A percentile compares a stretch with the other conserved stretches of the same genome.
Conservation (phyloP, 306 rosid genomes). For the Cicer yamashitae region DNA sequence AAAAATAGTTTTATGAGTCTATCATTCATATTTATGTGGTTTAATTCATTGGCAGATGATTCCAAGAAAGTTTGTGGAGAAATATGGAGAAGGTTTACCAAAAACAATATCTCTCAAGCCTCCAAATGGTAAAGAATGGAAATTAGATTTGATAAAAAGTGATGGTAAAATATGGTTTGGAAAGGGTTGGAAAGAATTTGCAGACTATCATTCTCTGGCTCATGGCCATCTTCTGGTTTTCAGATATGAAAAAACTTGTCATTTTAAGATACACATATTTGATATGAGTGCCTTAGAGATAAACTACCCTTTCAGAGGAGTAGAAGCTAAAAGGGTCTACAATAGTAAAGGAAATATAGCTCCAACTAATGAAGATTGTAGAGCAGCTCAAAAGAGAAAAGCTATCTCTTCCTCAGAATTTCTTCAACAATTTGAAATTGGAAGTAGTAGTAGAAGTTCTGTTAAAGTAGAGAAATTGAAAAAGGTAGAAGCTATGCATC, state of each 20-base stretch:
- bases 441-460: not conserved
- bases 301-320: conserved; percentile 10
- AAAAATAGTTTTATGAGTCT: too few species aligned
- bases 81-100: conserved; percentile 39
- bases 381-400: conserved; percentile 8
- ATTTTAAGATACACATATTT: conserved; percentile 17
- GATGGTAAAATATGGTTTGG: conserved; percentile 43
- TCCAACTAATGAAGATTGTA: not conserved
- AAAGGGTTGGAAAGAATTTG: conserved; percentile 53
- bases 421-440: conserved; percentile 5
- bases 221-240: conserved; percentile 43
- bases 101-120: conserved; percentile 36
- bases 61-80: conserved; percentile 38
- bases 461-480: not conserved
- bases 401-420: not conserved
- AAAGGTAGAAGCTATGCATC: not conserved
- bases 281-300: conserved; percentile 41
- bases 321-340: not conserved
- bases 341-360: not conserved
- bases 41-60: conserved; percentile 41
- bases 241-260: conserved; percentile 11
- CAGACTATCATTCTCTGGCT: conserved; percentile 35
- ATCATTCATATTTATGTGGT: not conserved
- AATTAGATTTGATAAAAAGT: conserved; percentile 38
- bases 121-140: conserved; percentile 46